Evolutionary conservation across 2,329 filamentous ascomycete species (phyloP), one percentile per base, ranked within the genome.

Genomic region (Tolypocladium guangdongense): DNA sequence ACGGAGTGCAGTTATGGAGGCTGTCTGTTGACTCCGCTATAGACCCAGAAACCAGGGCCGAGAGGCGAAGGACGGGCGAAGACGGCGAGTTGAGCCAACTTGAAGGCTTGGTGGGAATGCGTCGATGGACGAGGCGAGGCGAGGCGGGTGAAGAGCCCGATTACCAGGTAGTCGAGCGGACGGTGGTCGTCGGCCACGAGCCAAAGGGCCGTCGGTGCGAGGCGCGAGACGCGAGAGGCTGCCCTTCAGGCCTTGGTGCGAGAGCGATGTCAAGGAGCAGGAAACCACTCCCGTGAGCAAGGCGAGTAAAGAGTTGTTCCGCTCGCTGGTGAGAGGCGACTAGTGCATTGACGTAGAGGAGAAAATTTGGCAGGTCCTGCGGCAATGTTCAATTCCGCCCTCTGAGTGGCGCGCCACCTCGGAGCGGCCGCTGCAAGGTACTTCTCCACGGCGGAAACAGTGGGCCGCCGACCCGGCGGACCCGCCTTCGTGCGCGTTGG

Each of bases 11-110:
- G 76, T 96, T 97, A 97, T 80, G 92, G 92, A 71, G 93, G 92
- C 77, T 95, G 92, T 79, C 90, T 93, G 80, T 93, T 89, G 78
- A 90, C 88, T 87, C 92, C 91, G 80, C 85, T 85, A 74, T 92
- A 92, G 84, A 95, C 90, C 90, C 90, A 89, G 80, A 85, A 84
- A 71, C 85, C 84, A 74, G 90, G 92, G 80, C 90, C 90, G 72
- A 92, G 86, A 77, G 95, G 88, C 82, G 90, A 91, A 67, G 86
- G 78, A 76, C 86, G 86, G 72, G 84, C 86, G 72, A 87, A 82
- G 75, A 56, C 79, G 78, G 80, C 82, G 83, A 84, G 77, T 80
- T 87, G 87, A 89, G 89, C 90, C 90, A 95, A 95, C 83, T 95
- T 95, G 90, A 83, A 87, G 83, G 82, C 82, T 73, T 80, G 63